Conservation (phyloP, 2,329 filamentous ascomycete species). For the Hymenoscyphus linearis region DNA sequence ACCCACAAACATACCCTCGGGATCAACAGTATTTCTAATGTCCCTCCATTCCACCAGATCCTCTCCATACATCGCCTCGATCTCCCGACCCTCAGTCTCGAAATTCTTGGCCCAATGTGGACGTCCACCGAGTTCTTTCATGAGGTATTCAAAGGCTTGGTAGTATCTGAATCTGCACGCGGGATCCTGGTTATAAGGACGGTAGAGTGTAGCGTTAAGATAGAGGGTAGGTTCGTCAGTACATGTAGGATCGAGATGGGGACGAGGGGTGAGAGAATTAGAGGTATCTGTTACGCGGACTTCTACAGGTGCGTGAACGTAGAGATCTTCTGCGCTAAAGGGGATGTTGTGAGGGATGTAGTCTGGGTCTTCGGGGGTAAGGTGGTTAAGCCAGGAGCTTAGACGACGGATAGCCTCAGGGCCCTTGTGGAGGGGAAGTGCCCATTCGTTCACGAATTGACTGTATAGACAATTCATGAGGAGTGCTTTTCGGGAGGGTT, state of each 20-base stretch:
- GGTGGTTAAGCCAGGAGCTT: conserved; percentile 73
- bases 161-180: conserved; percentile 76
- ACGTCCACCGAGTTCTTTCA: conserved; percentile 74
- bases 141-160: conserved; percentile 83
- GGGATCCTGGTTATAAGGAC: conserved; percentile 73
- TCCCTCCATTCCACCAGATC: conserved; percentile 61
- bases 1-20: conserved; percentile 81
- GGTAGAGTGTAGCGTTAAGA: conserved; percentile 84
- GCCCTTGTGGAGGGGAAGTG: conserved; percentile 76
- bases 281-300: conserved; percentile 77
- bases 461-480: conserved; percentile 97
- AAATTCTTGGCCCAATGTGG: conserved; percentile 97
- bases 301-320: conserved; percentile 85
- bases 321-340: conserved; percentile 72
- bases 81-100: conserved; percentile 51
- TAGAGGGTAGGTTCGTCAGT: conserved; percentile 71
- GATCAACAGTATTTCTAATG: conserved; percentile 66
- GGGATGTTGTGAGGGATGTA: conserved; percentile 67
- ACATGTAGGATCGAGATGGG: conserved; percentile 69
- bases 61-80: conserved; percentile 65
- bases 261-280: conserved; percentile 39
- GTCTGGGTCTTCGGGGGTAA: conserved; percentile 55
- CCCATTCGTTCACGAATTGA: conserved; percentile 99
- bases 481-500: conserved; percentile 73
- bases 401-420: conserved; percentile 82